Conservation (phyloP, 2,329 filamentous ascomycete genomes). For the Curvularia spicifera region DNA sequence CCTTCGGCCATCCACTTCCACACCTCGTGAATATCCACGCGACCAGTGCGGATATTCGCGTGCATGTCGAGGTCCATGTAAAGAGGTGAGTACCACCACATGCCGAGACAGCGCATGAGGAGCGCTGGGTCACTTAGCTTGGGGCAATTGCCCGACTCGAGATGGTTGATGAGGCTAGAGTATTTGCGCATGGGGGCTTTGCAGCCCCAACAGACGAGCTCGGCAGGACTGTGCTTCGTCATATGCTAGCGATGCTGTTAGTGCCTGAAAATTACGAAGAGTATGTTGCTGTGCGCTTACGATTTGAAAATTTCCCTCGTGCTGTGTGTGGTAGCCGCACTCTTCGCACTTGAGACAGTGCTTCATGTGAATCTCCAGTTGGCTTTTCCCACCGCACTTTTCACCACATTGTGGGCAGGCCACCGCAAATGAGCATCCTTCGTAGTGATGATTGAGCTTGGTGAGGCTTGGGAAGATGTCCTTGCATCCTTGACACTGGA, state of each 20-base stretch:
- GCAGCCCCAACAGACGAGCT: constrained; percentile 39
- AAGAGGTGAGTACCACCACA: constrained; percentile 44
- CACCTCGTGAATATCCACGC: constrained; percentile 30
- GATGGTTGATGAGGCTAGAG: constrained; percentile 40
- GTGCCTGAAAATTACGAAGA: neutral
- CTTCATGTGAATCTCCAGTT: constrained; percentile 29
- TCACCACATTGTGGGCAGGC: constrained; percentile 29
- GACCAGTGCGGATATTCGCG: constrained; percentile 36
- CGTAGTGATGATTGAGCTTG: constrained; percentile 36
- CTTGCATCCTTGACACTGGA: constrained; percentile 41
- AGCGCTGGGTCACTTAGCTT: constrained; percentile 65
- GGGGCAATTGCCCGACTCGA: constrained; percentile 69
- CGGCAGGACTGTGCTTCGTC: constrained; percentile 32
- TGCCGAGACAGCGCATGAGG: constrained; percentile 34
- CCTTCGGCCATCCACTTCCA: constrained; percentile 34
- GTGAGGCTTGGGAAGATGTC: constrained; percentile 36
- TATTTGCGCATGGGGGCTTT: constrained; percentile 29
- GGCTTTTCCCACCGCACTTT: constrained; percentile 26
- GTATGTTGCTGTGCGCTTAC: constrained; percentile 22
- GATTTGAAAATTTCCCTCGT: constrained; percentile 30
- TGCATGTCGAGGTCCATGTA: constrained; percentile 48
- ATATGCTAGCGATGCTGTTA: constrained; percentile 33
- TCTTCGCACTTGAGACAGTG: constrained; percentile 34
- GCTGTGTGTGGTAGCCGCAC: constrained; percentile 29
- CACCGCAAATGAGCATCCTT: constrained; percentile 28